Percentiles rank a stretch among this genome's conserved stretches.
phyloP scores from a whole-genome alignment of 345 rosid species.

The Moricandia arvensis region DNA sequence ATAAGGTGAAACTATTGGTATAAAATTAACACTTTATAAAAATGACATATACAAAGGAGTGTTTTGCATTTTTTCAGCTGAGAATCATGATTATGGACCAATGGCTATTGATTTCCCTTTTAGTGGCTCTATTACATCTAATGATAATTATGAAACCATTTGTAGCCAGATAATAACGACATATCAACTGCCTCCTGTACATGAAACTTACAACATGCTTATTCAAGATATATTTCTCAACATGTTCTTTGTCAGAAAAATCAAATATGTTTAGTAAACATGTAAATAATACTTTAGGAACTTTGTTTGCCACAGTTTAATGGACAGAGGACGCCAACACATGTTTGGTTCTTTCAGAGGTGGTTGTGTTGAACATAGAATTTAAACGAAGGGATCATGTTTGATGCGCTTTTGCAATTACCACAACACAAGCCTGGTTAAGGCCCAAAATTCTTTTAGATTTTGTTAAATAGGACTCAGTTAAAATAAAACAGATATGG shows the following conservation, averaged over 20 bases:
- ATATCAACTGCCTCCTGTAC: background rate
- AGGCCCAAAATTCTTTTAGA: no score
- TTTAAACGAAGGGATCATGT: background rate
- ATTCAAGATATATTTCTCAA: background rate
- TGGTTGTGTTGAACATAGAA: conserved; percentile 9
- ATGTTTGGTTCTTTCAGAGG: conserved; percentile 1
- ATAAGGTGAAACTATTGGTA: background rate
- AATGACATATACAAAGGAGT: background rate
- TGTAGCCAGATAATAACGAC: background rate
- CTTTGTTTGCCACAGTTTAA: conserved; percentile 12
- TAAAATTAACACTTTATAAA: background rate
- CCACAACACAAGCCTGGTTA: no score
- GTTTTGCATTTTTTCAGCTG: background rate
- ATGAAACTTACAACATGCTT: background rate
- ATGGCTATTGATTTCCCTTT: background rate
- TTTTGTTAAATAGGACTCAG: no score
- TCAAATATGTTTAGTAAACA: no score
- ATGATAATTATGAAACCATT: background rate
- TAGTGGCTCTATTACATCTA: background rate
- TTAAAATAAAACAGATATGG: no score
- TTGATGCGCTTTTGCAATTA: no score
- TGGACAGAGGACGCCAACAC: conserved; percentile 5
- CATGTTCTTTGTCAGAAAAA: no score
- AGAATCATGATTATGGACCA: background rate
- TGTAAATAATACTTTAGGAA: background rate